Evolutionary conservation across 169 alveolate species (phyloP), one percentile per base, ranked within the genome.

Genomic region (Babesia ovata): DNA sequence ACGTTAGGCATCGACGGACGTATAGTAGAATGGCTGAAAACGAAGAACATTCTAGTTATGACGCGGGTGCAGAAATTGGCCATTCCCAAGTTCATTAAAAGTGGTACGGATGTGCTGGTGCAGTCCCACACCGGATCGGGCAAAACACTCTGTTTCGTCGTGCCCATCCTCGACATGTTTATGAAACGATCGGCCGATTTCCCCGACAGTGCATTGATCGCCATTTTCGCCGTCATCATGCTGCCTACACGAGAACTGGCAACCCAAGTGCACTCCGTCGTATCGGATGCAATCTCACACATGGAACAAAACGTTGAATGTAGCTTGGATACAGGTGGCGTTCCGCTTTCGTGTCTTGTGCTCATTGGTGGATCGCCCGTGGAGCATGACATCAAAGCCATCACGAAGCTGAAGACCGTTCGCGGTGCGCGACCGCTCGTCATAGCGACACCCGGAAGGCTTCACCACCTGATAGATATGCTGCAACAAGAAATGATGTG

Each of bases 191-290:
- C 21, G 9, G n/a, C 36, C 22, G 26, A 29, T n/a, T 7, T 19
- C 0, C 36, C 62, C 10, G 46, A 53, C 7, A 49, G 65, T 62
- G 71, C 74, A 72, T 63, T 69, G 66, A 74, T 82, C 62, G 63
- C 79, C 28, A 86, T 92, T 10, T 84, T 79, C 48, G 86, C 95
- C 2, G 77, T 95, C 14, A 94, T 97, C 45, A 75, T 98, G 29
- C 95, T 98, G 16, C 99, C 99, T 8, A 98, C 99, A 0, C 94
- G 99, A 49, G 99, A 98, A 86, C 90, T 98, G 45, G 99, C 99
- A 14, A 92, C 93, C 28, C 98, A 97, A 86, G 77, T 70, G 26
- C 54, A 53, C 44, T 58, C 73, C 24, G 77, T 81, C 24, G 63
- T 70, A 17, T 16, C 12, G 2, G 81, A 62, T 21, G 60, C 82